These are phyloP conservation scores for Sugiyamaella mastotermitis DNA, from an alignment of 805 yeast genomes.

Conservation along the genomic window DNA sequence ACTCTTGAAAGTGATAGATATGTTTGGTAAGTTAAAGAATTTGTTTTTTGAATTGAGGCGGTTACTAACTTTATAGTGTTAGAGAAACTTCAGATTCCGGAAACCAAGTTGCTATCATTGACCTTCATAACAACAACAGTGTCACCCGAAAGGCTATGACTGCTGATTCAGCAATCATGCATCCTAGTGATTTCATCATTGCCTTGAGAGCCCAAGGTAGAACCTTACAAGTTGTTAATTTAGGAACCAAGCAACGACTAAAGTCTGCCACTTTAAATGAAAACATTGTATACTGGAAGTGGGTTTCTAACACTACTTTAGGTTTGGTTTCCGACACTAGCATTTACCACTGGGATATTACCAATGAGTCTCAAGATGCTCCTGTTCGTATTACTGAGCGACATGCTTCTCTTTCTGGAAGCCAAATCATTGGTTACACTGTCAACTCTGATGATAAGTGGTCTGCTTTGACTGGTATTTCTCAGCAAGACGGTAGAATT, in stretches of 20 bases:
- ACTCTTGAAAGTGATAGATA: slow-evolving; percentile 91
- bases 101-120: slow-evolving; percentile 84
- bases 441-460: slow-evolving; percentile 77
- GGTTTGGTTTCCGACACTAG: slow-evolving; percentile 80
- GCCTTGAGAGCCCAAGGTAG: slow-evolving; percentile 95
- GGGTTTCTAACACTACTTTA: slow-evolving; percentile 68
- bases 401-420: slow-evolving; percentile 65
- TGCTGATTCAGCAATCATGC: slow-evolving; percentile 97
- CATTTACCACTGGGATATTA: slow-evolving; percentile 75
- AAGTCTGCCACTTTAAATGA: slow-evolving; percentile 81
- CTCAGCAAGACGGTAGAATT: slow-evolving; percentile 88
- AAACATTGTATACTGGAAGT: slow-evolving; percentile 92
- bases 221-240: slow-evolving; percentile 85
- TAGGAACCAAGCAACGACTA: slow-evolving; percentile 79
- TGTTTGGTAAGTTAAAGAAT: slow-evolving; percentile 54
- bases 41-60: background rate
- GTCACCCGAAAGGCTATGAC: slow-evolving; percentile 88
- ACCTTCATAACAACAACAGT: slow-evolving; percentile 69
- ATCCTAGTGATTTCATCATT: slow-evolving; percentile 81
- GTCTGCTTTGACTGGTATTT: slow-evolving; percentile 93
- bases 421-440: slow-evolving; percentile 87
- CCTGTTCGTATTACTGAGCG: slow-evolving; percentile 79
- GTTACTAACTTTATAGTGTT: slow-evolving; percentile 23
- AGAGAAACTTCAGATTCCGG: slow-evolving; percentile 43
- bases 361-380: slow-evolving; percentile 70